phyloP scores from a whole-genome alignment of 805 yeast genomes.

The Wickerhamomyces subpelliculosus region DNA sequence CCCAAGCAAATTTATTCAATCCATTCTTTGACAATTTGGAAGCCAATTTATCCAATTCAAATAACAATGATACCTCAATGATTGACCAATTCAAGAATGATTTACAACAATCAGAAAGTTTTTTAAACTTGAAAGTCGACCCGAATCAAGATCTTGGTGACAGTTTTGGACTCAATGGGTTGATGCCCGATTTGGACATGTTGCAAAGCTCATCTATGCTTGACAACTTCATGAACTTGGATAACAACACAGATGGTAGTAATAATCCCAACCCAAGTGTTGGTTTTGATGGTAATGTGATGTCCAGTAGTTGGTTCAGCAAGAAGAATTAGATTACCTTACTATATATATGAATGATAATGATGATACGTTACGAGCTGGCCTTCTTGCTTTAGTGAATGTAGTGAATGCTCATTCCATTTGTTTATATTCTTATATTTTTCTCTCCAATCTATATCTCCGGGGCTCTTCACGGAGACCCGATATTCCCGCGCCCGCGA shows the following conservation, averaged over 20 bases:
- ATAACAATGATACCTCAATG: too few species aligned
- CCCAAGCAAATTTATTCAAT: constrained; percentile 1
- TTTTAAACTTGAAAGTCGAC: neutral
- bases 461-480: too few species aligned
- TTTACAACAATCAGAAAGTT: neutral
- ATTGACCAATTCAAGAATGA: neutral
- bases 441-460: too few species aligned
- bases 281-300: constrained; percentile 7
- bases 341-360: neutral
- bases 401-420: too few species aligned
- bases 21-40: neutral
- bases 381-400: too few species aligned
- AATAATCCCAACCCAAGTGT: too few species aligned
- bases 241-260: too few species aligned
- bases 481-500: too few species aligned
- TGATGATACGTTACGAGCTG: neutral
- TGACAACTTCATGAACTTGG: neutral
- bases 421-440: too few species aligned
- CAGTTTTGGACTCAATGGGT: neutral
- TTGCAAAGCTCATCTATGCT: neutral
- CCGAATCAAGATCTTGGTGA: neutral
- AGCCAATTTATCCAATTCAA: too few species aligned
- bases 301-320: constrained; percentile 20
- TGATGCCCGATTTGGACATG: neutral
- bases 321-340: neutral